Conservation (phyloP, 768 basidiomycete genomes). For the Leccinum truebloodii region DNA sequence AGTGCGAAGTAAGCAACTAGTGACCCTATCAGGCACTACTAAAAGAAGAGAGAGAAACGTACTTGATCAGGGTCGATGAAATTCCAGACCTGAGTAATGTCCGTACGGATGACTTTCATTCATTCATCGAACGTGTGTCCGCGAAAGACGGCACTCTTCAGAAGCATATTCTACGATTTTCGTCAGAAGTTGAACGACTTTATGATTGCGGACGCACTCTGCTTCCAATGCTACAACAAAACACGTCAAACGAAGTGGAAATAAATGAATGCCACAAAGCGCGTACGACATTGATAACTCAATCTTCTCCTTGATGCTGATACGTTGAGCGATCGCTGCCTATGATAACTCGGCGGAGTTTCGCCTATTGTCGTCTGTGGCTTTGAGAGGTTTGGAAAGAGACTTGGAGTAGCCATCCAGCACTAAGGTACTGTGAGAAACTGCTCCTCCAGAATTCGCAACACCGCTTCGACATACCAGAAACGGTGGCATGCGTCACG, state of each 20-base stretch:
- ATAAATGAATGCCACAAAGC: neutral
- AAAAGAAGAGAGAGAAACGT: neutral
- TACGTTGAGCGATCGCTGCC: neutral
- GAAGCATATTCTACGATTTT: neutral
- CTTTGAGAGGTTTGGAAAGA: neutral
- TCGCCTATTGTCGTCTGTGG: no score
- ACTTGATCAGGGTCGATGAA: neutral
- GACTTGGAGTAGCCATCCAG: conserved; percentile 3
- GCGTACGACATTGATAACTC: neutral
- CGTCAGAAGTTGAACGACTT: neutral
- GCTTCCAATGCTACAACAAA: neutral
- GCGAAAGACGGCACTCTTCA: neutral
- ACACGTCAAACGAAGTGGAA: neutral
- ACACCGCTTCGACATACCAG: neutral
- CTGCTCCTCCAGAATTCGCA: neutral
- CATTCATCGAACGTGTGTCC: neutral
- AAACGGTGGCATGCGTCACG: no score
- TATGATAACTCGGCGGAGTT: no score
- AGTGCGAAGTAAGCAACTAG: neutral
- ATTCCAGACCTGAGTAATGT: neutral
- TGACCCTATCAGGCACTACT: neutral
- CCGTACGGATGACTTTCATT: neutral
- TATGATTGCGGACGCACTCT: neutral
- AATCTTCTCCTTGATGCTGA: neutral
- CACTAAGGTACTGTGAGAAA: neutral